phyloP scores from a whole-genome alignment of 2,329 filamentous ascomycete genomes.

The Cryphonectria parasitica region DNA sequence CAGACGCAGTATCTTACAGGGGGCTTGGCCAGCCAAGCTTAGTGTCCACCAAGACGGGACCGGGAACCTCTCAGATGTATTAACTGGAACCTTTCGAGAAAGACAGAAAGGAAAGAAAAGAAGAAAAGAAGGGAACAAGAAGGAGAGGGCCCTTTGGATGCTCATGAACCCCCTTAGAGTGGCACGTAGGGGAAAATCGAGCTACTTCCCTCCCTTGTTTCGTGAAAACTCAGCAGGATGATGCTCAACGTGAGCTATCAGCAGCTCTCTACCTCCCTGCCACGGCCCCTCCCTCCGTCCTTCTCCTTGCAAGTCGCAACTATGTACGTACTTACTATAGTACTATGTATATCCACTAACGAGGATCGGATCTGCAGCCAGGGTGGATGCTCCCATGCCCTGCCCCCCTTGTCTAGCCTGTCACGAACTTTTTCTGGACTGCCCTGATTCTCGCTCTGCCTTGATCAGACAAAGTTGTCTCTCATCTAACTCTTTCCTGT shows the following conservation, averaged over 20 bases:
- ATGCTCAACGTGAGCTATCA: background rate
- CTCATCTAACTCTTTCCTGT: background rate
- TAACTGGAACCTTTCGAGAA: background rate
- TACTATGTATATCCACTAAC: background rate
- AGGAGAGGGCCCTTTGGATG: background rate
- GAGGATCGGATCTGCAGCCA: constrained; percentile 6
- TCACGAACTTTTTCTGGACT: background rate
- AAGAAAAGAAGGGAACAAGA: background rate
- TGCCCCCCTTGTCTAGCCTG: background rate
- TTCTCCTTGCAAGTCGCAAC: background rate
- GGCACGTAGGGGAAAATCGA: background rate
- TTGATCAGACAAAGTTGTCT: background rate
- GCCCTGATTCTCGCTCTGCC: background rate
- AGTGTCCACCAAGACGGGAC: background rate
- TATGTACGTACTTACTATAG: background rate
- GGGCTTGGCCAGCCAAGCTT: background rate
- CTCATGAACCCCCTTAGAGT: background rate
- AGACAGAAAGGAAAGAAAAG: no score
- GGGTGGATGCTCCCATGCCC: background rate
- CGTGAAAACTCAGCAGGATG: background rate
- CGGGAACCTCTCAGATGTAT: background rate
- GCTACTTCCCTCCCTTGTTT: background rate
- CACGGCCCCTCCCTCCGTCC: background rate
- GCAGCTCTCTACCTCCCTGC: background rate
- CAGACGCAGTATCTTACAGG: background rate